These are phyloP conservation scores for Leptographium flavum DNA, from an alignment of 2,329 filamentous ascomycete species.

Conservation along the genomic window DNA sequence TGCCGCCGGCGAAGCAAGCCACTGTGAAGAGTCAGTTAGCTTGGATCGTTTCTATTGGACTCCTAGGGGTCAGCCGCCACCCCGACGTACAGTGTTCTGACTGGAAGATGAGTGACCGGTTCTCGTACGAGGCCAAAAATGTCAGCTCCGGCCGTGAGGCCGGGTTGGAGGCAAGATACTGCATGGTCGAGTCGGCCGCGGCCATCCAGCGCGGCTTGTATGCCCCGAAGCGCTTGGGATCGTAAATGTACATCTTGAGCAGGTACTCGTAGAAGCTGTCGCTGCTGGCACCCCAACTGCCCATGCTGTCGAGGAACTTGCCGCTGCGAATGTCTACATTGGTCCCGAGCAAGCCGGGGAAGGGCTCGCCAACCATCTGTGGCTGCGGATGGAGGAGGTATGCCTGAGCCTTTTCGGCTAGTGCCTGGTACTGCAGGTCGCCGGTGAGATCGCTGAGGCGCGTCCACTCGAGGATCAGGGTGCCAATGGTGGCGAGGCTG, in stretches of 20 bases:
- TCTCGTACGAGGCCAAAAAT: slow-evolving; percentile 48
- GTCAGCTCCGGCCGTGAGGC: slow-evolving; percentile 53
- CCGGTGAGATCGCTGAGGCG: slow-evolving; percentile 63
- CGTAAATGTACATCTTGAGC: slow-evolving; percentile 82
- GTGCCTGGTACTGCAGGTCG: slow-evolving; percentile 47
- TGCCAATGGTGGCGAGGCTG: slow-evolving; percentile 63
- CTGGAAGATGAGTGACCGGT: slow-evolving; percentile 25
- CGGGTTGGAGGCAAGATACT: slow-evolving; percentile 56
- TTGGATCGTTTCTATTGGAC: no score
- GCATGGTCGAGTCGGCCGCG: slow-evolving; percentile 63
- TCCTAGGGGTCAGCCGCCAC: no score
- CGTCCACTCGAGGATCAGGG: slow-evolving; percentile 73
- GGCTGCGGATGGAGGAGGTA: slow-evolving; percentile 57
- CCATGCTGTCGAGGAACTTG: slow-evolving; percentile 47
- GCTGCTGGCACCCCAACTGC: slow-evolving; percentile 64
- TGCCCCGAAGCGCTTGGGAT: slow-evolving; percentile 42
- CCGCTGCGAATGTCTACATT: slow-evolving; percentile 51
- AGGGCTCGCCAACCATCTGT: slow-evolving; percentile 44
- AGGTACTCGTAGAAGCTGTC: slow-evolving; percentile 85
- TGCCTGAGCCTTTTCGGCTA: slow-evolving; percentile 53
- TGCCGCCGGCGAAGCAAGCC: slow-evolving; percentile 74
- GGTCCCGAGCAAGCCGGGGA: slow-evolving; percentile 61
- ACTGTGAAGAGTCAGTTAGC: slow-evolving; percentile 22
- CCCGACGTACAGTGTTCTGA: slow-evolving; percentile 36
- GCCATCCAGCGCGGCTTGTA: slow-evolving; percentile 64